These are phyloP conservation scores for Westerdykella aurantiaca DNA, from an alignment of 2,329 filamentous ascomycete species.

Conservation along the genomic window DNA sequence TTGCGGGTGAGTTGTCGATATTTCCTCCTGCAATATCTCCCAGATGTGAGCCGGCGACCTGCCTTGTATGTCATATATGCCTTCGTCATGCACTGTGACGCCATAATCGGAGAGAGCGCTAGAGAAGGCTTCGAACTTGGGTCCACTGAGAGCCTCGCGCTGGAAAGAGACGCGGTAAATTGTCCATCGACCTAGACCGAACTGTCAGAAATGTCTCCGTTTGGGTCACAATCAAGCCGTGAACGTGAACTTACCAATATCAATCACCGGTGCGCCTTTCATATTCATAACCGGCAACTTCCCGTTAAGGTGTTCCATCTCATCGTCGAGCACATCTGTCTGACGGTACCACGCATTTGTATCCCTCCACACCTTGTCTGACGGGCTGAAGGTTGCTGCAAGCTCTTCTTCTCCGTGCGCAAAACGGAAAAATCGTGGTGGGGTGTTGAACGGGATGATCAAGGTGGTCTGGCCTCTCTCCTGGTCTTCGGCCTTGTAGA, in stretches of 20 bases:
- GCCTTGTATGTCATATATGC: slow-evolving; percentile 40
- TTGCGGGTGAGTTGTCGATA: slow-evolving; percentile 19
- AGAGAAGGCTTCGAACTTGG: slow-evolving; percentile 43
- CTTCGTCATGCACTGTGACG: slow-evolving; percentile 47
- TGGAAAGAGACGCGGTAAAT: slow-evolving; percentile 51
- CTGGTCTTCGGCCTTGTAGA: slow-evolving; percentile 26
- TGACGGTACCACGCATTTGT: slow-evolving; percentile 58
- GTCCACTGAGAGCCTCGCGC: slow-evolving; percentile 21
- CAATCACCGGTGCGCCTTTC: slow-evolving; percentile 50
- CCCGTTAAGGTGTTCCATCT: slow-evolving; percentile 11
- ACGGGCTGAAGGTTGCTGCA: slow-evolving; percentile 36
- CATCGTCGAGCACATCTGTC: slow-evolving; percentile 54
- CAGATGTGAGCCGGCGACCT: slow-evolving; percentile 14
- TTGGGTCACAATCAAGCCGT: slow-evolving; percentile 2
- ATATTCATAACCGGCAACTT: slow-evolving; percentile 25
- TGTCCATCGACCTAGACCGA: slow-evolving; percentile 53
- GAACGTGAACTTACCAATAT: slow-evolving; percentile 46
- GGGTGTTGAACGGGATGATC: slow-evolving; percentile 31
- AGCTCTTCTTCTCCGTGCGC: slow-evolving; percentile 22
- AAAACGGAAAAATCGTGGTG: slow-evolving; percentile 44
- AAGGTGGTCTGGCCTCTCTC: slow-evolving; percentile 9
- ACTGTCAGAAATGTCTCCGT: slow-evolving; percentile 3
- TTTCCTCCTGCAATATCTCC: slow-evolving; percentile 27
- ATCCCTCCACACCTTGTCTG: slow-evolving; percentile 48
- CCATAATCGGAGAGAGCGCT: slow-evolving; percentile 67